Base-by-base conservation (phyloP, 192 early-diverging fungal species). In the Bifiguratus adelaidae region DNA sequence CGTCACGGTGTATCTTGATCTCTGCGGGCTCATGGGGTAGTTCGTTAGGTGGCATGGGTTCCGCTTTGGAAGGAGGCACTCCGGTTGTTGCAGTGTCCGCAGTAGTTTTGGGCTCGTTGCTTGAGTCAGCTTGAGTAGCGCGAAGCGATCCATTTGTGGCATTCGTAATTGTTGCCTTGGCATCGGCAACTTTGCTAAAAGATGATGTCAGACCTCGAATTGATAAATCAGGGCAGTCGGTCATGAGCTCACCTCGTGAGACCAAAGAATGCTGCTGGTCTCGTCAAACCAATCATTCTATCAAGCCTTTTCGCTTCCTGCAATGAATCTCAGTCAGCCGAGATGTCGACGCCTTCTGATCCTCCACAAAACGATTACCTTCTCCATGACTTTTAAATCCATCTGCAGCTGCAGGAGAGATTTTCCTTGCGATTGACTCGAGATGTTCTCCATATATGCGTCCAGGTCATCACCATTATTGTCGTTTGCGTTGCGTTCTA, bases 391-490 rank as follows among this genome's bases (percentile, higher is more conserved):
- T 8, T 57, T 51, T 7, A 82, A 29, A 33, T 55, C 58, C 12
- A 61, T 57, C 16, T 63, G 33, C 30, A 83, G 46, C 23, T 53
- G 55, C 12, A 49, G 50, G 16, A 58, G 58, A 0, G 68, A 64
- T 5, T 70, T 60, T 11, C 45, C 45, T 25, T 66, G 60, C 27
- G 72, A 48, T 7, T 63, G 42, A 12, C 64, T 69, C 16, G 65
- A 56, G 11, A 86, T 50, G 11, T 58, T 52, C n/a, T 51, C 52
- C 78, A 86, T 84, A 29, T 78, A 86, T 0, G 59, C 63, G 44
- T 86, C 84, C 24, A 86, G 44, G 36, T 82, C 83, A 19, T 80
- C 70, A 0, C 64, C 70, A 0, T 62, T 64, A 6, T 63, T 64
- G 6, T 48, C 40, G 7, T 44, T 25, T 11, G 3, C 44, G n/a